A percentile compares a stretch with the other conserved stretches of the same genome.
These are phyloP conservation scores for Trichoderma arundinaceum DNA, from an alignment of 2,329 filamentous ascomycete genomes.

Conservation along the genomic window DNA sequence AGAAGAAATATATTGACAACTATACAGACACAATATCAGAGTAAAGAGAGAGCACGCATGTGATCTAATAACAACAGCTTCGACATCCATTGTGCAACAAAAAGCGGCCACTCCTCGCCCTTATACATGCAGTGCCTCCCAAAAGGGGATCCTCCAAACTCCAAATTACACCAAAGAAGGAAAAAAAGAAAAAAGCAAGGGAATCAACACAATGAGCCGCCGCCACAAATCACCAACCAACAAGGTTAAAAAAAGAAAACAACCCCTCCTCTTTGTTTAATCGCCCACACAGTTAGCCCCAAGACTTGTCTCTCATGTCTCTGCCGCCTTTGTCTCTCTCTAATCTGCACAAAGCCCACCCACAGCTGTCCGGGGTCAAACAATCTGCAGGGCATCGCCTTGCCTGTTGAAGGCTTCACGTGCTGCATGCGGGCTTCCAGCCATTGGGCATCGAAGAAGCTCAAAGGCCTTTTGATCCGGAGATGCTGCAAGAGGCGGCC, in stretches of 20 bases:
- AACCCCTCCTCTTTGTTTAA: background rate
- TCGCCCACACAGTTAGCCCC: background rate
- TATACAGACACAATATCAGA: no score
- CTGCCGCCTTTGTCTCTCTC: constrained; percentile 13
- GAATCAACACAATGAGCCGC: background rate
- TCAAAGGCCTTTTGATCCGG: background rate
- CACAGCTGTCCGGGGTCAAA: background rate
- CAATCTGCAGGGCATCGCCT: background rate
- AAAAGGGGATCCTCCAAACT: constrained; percentile 1
- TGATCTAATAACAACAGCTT: background rate
- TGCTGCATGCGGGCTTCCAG: constrained; percentile 1
- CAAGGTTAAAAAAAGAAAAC: background rate
- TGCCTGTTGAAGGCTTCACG: constrained; percentile 20
- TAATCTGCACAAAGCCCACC: constrained; percentile 2
- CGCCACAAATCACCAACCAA: background rate
- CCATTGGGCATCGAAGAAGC: no score
- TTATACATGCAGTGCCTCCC: background rate
- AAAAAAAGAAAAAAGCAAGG: background rate
- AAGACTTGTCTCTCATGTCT: constrained; percentile 1
- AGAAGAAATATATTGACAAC: background rate
- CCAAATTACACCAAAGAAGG: background rate
- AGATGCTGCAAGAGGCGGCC: background rate
- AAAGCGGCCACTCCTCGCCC: background rate
- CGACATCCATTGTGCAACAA: background rate
- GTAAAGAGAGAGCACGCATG: no score